These are phyloP conservation scores for Rubia occidens DNA, from an alignment of 305 asterid species.

Conservation along the genomic window DNA sequence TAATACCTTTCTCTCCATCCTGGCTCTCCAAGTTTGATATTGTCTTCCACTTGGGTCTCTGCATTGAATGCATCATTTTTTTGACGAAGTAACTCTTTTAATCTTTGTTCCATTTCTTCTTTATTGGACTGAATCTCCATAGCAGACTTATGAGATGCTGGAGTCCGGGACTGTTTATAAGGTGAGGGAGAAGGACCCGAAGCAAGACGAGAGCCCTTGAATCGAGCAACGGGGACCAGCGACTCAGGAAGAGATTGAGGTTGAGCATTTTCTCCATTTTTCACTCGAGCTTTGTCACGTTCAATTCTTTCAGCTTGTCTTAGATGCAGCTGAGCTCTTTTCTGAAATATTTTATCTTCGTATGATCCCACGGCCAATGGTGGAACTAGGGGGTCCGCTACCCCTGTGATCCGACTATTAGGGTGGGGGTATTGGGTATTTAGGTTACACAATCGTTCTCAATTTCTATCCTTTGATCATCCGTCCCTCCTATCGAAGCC, in stretches of 20 bases:
- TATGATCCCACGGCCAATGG: conserved; percentile 60
- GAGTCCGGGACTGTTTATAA: conserved; percentile 38
- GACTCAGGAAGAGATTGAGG: conserved; percentile 67
- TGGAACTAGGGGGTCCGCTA: too few relatives aligned
- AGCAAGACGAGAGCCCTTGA: conserved; percentile 92
- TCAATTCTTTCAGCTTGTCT: conserved; percentile 84
- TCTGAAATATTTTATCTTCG: conserved; percentile 91
- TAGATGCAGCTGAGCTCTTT: conserved; percentile 84
- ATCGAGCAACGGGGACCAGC: conserved; percentile 75
- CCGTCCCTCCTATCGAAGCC: too few relatives aligned
- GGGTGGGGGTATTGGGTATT: too few relatives aligned
- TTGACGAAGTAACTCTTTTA: conserved; percentile 70
- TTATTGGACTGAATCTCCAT: conserved; percentile 47
- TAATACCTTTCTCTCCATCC: conserved; percentile 98
- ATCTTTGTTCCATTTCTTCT: conserved; percentile 73
- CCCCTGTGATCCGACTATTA: too few relatives aligned
- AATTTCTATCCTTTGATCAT: too few relatives aligned
- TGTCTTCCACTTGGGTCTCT: conserved; percentile 75
- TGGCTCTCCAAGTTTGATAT: conserved; percentile 77
- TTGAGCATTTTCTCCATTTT: conserved; percentile 77
- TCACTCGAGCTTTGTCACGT: conserved; percentile 69
- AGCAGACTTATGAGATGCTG: conserved; percentile 25
- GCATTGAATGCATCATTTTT: conserved; percentile 67
- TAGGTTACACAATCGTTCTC: too few relatives aligned
- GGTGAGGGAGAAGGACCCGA: conserved; percentile 86